Evolutionary conservation across 2,329 filamentous ascomycete species (phyloP), one percentile per base, ranked within the genome.

Genomic region (Colletotrichum limetticola): DNA sequence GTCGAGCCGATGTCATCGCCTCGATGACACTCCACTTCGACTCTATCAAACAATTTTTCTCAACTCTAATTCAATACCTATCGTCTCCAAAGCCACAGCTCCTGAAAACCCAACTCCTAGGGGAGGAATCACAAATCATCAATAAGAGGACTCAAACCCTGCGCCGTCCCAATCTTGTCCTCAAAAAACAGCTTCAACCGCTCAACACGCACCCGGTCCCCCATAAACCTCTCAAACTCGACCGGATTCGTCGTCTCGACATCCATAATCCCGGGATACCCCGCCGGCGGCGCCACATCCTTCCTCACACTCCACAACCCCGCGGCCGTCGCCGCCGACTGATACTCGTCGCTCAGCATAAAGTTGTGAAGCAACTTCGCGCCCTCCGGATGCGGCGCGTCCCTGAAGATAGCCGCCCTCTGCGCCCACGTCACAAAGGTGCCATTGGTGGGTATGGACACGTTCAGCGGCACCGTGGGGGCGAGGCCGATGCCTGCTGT

Each of bases 341-440:
- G 85, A 58, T 74, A 82, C 68, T 86, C 85, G 1, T 78, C 70
- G 66, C 81, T 85, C 9, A 88, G 77, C 7, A 89, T 71, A 75
- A 78, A 89, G 76, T 82, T 85, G 75, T 86, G 82, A 9, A 89
- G 81, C 28, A 89, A 78, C 79, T 88, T 89, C 30, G 87, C 85
- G 37, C 82, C 82, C 77, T 89, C 86, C 0, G 86, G 85, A 61
- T 86, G 85, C 0, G 85, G 85, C 0, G 87, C 86, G 32, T 85
- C 79, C 66, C 83, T 84, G 32, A 87, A 79, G 68, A 89, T 89
- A 1, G 82, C 88, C 1, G 78, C 85, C 0, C 78, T 82, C 74
- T 89, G 87, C 0, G 85, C 74, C 87, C 87, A 90, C 4, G 81
- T 81, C 8, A 86, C 83, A 70, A 85, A 88, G 60, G 80, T 73